phyloP scores from a whole-genome alignment of 1,284 basidiomycete species.

The Anthracocystis walkeri region DNA sequence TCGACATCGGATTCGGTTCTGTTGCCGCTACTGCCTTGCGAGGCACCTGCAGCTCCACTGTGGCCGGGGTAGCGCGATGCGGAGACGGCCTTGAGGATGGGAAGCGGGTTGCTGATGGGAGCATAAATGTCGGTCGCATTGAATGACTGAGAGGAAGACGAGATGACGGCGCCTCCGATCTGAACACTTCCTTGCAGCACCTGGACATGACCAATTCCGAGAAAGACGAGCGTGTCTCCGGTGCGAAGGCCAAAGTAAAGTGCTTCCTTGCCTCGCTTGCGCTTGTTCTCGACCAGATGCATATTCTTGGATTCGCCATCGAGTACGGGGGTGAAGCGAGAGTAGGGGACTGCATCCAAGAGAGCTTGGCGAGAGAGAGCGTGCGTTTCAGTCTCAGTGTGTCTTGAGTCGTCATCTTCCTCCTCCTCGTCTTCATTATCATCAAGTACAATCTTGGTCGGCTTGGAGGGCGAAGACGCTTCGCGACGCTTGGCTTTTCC shows the following conservation, averaged over 20 bases:
- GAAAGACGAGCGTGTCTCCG: slow-evolving; percentile 33
- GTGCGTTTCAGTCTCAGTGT: neutral
- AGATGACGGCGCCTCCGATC: slow-evolving; percentile 36
- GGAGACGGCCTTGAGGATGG: slow-evolving; percentile 29
- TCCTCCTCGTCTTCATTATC: neutral
- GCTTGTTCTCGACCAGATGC: slow-evolving; percentile 24
- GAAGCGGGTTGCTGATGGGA: slow-evolving; percentile 37
- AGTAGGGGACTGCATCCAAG: slow-evolving; percentile 38
- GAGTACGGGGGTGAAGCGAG: slow-evolving; percentile 23
- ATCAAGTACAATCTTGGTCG: slow-evolving; percentile 6
- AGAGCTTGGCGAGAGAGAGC: slow-evolving; percentile 18
- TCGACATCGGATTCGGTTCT: neutral
- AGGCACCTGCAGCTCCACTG: neutral
- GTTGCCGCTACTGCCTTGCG: neutral
- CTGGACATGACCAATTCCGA: slow-evolving; percentile 33
- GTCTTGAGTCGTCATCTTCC: neutral
- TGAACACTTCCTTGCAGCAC: slow-evolving; percentile 35
- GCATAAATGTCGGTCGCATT: slow-evolving; percentile 29
- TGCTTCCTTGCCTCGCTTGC: slow-evolving; percentile 33
- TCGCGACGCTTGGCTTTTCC: slow-evolving; percentile 17
- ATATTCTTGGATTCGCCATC: slow-evolving; percentile 15
- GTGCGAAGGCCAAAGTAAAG: slow-evolving; percentile 30
- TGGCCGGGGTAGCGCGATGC: slow-evolving; percentile 14
- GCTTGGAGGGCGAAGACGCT: neutral
- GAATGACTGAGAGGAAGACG: slow-evolving; percentile 15